Conservation (phyloP, 345 rosid species). For the Aegle marmelos region DNA sequence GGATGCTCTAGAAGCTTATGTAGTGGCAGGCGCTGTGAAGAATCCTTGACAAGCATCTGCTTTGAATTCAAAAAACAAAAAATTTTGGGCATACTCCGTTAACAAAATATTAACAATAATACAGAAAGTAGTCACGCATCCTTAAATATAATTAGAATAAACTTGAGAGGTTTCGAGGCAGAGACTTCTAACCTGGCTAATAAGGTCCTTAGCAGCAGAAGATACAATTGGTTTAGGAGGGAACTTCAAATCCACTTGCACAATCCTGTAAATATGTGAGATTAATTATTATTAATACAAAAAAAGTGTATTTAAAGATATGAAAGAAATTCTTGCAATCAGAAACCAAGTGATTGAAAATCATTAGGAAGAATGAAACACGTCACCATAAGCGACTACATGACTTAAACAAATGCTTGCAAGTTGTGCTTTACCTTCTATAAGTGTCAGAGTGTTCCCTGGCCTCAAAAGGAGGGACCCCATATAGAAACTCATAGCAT, state of each 20-base stretch:
- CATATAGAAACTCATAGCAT: slow-evolving; percentile 89
- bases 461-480: slow-evolving; percentile 92
- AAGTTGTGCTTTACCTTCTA: slow-evolving; percentile 49
- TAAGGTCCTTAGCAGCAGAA: slow-evolving; percentile 83
- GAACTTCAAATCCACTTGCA: slow-evolving; percentile 94
- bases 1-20: slow-evolving; percentile 95
- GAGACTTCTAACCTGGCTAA: slow-evolving; percentile 58
- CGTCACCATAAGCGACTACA: background rate
- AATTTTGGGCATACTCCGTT: background rate
- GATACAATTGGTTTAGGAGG: slow-evolving; percentile 90
- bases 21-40: slow-evolving; percentile 69
- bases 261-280: slow-evolving; percentile 51
- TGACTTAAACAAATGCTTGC: background rate
- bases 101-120: background rate
- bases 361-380: background rate
- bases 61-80: background rate
- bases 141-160: background rate
- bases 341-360: background rate
- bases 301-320: background rate
- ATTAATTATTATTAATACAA: background rate
- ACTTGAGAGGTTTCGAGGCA: background rate
- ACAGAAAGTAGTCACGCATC: background rate
- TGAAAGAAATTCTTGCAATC: background rate
- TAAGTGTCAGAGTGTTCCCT: slow-evolving; percentile 92
- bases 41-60: slow-evolving; percentile 98